phyloP scores from a whole-genome alignment of 306 rosid genomes.

The Geum urbanum region DNA sequence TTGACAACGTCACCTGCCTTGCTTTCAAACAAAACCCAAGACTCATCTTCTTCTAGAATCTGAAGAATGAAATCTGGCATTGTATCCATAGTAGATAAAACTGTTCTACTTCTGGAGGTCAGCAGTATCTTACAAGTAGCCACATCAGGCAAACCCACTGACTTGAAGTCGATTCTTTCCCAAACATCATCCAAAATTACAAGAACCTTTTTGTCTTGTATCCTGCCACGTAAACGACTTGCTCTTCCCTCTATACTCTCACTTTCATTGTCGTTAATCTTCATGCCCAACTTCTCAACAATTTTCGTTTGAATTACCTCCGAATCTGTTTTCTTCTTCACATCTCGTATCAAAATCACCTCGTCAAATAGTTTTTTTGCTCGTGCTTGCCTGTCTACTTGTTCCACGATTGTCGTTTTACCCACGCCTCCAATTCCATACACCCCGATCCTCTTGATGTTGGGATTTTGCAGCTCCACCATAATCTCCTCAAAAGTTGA shows the following conservation, averaged over 20 bases:
- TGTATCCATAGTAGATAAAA: constrained; percentile 19
- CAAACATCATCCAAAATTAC: constrained; percentile 40
- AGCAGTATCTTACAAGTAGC: constrained; percentile 26
- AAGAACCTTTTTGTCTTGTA: neutral
- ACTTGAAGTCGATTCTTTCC: constrained; percentile 25
- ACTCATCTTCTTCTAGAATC: constrained; percentile 21
- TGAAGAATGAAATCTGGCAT: constrained; percentile 17
- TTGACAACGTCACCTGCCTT: constrained; percentile 9
- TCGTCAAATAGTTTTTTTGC: too few species aligned
- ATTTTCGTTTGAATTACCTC: constrained; percentile 21
- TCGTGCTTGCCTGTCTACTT: constrained; percentile 1
- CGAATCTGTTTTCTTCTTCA: too few species aligned
- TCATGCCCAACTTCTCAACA: constrained; percentile 17
- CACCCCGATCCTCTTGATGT: constrained; percentile 1
- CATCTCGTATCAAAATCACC: too few species aligned
- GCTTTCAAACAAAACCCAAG: constrained; percentile 4
- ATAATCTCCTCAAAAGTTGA: neutral
- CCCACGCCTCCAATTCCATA: constrained; percentile 21
- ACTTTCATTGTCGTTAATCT: neutral
- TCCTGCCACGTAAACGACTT: neutral
- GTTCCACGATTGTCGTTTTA: too few species aligned
- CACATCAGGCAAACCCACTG: constrained; percentile 21
- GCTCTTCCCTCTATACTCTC: neutral
- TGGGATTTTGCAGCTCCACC: neutral
- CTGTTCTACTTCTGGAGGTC: constrained; percentile 28